Evolutionary conservation across 441 rosid genomes (phyloP).

Genomic region (Mallotus repandus): DNA sequence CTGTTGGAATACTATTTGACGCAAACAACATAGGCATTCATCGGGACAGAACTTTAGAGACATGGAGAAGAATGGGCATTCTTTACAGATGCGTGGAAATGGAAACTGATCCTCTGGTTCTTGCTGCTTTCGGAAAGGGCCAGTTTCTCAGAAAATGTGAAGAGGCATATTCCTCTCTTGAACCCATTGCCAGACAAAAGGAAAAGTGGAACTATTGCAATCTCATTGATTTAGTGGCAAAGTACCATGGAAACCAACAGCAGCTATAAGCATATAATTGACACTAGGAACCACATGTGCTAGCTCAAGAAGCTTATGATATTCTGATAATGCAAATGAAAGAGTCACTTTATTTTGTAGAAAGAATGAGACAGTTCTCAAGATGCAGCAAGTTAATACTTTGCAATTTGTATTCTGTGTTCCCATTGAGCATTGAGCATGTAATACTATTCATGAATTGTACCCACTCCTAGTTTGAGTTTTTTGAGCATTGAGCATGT

Average conservation of each 20-base stretch:
- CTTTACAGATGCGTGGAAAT: slow-evolving; percentile 48
- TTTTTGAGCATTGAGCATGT: too few species aligned
- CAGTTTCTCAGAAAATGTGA: slow-evolving; percentile 50
- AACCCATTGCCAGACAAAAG: slow-evolving; percentile 34
- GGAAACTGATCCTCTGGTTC: slow-evolving; percentile 64
- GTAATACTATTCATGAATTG: too few species aligned
- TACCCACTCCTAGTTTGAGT: too few species aligned
- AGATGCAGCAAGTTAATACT: too few species aligned
- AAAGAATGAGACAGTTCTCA: too few species aligned
- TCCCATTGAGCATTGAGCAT: too few species aligned
- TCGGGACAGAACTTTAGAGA: slow-evolving; percentile 38
- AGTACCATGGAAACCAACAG: slow-evolving; percentile 18
- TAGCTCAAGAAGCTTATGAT: background rate
- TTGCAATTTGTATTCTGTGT: too few species aligned
- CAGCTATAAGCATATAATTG: background rate
- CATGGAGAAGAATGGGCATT: slow-evolving; percentile 58
- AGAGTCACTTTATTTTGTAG: too few species aligned
- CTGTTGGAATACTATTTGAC: slow-evolving; percentile 59
- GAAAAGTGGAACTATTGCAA: slow-evolving; percentile 43
- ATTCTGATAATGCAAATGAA: background rate
- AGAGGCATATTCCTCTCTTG: slow-evolving; percentile 35
- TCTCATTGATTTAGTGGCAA: slow-evolving; percentile 46
- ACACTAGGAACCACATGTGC: background rate
- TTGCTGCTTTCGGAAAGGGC: slow-evolving; percentile 63
- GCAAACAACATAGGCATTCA: slow-evolving; percentile 44